These are phyloP conservation scores for Fusarium armeniacum DNA, from an alignment of 2,329 filamentous ascomycete genomes.

Conservation along the genomic window DNA sequence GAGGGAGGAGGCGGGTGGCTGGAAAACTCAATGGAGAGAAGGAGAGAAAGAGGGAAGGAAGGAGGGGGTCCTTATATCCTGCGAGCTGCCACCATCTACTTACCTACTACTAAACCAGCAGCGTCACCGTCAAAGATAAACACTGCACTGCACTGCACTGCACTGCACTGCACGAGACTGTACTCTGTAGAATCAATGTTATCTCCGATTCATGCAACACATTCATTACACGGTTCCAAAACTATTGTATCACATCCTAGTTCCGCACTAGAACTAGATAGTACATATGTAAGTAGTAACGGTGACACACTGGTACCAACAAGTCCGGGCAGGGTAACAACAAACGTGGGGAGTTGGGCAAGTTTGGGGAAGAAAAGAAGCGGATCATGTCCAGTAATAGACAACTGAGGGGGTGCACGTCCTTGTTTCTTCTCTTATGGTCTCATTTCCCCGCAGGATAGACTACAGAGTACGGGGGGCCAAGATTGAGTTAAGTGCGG, in stretches of 20 bases:
- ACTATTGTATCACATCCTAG: not conserved
- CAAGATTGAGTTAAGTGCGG: slow-evolving; percentile 7
- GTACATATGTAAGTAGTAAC: not conserved
- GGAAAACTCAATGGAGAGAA: not conserved
- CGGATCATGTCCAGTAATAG: slow-evolving; percentile 25
- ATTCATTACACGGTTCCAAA: not conserved
- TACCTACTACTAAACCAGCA: not conserved
- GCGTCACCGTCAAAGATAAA: slow-evolving; percentile 10
- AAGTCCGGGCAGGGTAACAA: slow-evolving; percentile 20
- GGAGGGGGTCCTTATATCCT: slow-evolving; percentile 27
- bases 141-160: slow-evolving; percentile 1
- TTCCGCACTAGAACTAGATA: not conserved
- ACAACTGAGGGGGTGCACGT: slow-evolving; percentile 24
- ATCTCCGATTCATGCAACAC: slow-evolving; percentile 17
- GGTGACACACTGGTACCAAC: slow-evolving; percentile 22
- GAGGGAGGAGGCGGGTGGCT: not conserved
- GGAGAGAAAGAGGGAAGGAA: not conserved
- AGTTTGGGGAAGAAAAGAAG: slow-evolving; percentile 43
- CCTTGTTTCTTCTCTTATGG: slow-evolving; percentile 10
- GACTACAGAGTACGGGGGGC: slow-evolving; percentile 11
- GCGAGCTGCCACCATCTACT: not conserved
- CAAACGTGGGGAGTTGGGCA: slow-evolving; percentile 35
- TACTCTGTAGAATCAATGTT: not conserved
- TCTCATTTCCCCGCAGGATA: slow-evolving; percentile 20
- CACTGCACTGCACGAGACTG: not conserved